Percentiles rank a stretch among this genome's conserved stretches.
Evolutionary conservation across 2,329 filamentous ascomycete genomes (phyloP).

Genomic region (Scortechinia acanthostroma): DNA sequence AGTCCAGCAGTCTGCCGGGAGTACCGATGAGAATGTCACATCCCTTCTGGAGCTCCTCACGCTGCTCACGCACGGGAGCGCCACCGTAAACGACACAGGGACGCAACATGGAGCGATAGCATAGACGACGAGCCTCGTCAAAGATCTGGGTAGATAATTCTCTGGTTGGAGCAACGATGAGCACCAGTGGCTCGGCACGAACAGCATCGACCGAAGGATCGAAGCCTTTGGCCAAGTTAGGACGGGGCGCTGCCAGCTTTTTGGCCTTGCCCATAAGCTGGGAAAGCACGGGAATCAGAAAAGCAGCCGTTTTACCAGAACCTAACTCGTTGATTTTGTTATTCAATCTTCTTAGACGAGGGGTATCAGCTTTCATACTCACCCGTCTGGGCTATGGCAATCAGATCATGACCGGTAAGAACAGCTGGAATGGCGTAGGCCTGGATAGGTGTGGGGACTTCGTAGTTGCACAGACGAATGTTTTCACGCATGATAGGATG

Average conservation of each 20-base stretch:
- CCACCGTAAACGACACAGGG: slow-evolving; percentile 88
- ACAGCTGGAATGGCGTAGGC: slow-evolving; percentile 78
- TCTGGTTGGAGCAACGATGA: slow-evolving; percentile 79
- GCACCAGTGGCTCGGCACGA: slow-evolving; percentile 77
- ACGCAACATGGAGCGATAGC: slow-evolving; percentile 89
- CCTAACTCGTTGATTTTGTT: slow-evolving; percentile 48
- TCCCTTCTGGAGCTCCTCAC: slow-evolving; percentile 68
- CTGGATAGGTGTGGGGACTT: slow-evolving; percentile 77
- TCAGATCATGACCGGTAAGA: slow-evolving; percentile 69
- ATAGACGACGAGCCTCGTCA: slow-evolving; percentile 84
- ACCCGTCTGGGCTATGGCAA: slow-evolving; percentile 91
- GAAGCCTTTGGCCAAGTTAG: slow-evolving; percentile 47
- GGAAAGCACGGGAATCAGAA: slow-evolving; percentile 80
- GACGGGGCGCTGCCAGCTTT: slow-evolving; percentile 73
- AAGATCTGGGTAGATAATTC: slow-evolving; percentile 93
- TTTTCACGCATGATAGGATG: slow-evolving; percentile 81
- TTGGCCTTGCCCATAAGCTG: slow-evolving; percentile 93
- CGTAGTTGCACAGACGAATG: slow-evolving; percentile 65
- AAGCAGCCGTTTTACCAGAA: slow-evolving; percentile 92
- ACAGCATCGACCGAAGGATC: slow-evolving; percentile 38
- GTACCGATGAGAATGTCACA: slow-evolving; percentile 87
- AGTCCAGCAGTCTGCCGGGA: slow-evolving; percentile 77
- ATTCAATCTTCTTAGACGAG: not conserved
- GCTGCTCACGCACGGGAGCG: slow-evolving; percentile 62
- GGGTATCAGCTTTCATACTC: slow-evolving; percentile 19